Evolutionary conservation across 2,329 filamentous ascomycete species (phyloP).

Genomic region (Pezicula neosporulosa): DNA sequence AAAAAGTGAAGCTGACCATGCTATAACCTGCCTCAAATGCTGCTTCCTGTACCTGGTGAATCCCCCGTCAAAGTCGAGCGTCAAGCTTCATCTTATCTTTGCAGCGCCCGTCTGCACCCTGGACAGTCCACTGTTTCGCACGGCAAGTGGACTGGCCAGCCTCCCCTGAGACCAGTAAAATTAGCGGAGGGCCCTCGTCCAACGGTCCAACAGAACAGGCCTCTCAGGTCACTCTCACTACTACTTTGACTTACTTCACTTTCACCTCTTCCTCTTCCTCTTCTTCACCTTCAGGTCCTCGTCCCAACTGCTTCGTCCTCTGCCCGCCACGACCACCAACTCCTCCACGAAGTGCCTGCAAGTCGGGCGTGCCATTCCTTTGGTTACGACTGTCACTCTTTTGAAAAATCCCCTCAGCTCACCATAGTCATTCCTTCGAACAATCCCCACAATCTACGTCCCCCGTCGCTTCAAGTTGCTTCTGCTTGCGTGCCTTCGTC

Average conservation of each 20-base stretch:
- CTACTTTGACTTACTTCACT: constrained; percentile 1
- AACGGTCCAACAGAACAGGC: background rate
- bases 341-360: constrained; percentile 38
- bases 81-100: background rate
- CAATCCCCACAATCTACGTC: background rate
- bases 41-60: too few species aligned
- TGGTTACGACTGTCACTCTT: constrained; percentile 37
- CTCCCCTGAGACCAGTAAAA: background rate
- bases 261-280: constrained; percentile 4
- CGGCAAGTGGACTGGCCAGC: background rate
- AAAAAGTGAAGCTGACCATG: too few species aligned
- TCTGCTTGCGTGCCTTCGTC: constrained; percentile 1
- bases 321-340: constrained; percentile 19
- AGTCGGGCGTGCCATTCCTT: constrained; percentile 56
- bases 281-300: constrained; percentile 8
- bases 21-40: too few species aligned
- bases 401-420: constrained; percentile 14
- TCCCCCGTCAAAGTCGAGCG: too few species aligned
- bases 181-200: background rate
- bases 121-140: background rate
- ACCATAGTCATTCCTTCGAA: constrained; percentile 31
- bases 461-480: background rate
- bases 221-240: background rate
- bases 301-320: constrained; percentile 26
- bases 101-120: background rate